These are phyloP conservation scores for Carex cristatella DNA, from an alignment of 176 grass and related monocot genomes.

Conservation along the genomic window DNA sequence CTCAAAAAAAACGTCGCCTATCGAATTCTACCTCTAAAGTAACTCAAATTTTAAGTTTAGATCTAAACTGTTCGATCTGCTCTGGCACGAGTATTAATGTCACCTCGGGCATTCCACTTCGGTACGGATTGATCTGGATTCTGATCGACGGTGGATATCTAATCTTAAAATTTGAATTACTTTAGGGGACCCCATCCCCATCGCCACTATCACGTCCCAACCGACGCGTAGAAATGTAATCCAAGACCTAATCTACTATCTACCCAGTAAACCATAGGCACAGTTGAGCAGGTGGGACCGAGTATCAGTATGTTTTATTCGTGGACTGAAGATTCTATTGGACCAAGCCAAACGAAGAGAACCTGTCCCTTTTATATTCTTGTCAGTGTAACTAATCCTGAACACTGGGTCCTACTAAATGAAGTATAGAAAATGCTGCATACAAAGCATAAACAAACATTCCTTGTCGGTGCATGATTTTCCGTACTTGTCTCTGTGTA, in stretches of 20 bases:
- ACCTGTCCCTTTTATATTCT: neutral
- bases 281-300: neutral
- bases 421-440: neutral
- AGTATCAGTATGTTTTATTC: neutral
- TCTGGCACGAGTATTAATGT: too few species aligned
- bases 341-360: neutral
- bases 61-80: too few species aligned
- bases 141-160: too few species aligned
- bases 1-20: conserved; percentile 5
- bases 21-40: neutral
- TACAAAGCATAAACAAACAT: neutral
- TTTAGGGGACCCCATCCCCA: neutral
- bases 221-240: neutral
- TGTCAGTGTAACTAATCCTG: neutral
- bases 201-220: conserved; percentile 46
- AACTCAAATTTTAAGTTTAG: too few species aligned
- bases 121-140: too few species aligned
- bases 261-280: neutral
- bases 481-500: neutral
- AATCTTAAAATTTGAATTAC: too few species aligned
- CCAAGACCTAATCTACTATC: neutral
- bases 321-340: neutral
- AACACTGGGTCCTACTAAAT: neutral
- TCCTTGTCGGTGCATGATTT: neutral
- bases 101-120: too few species aligned